Evolutionary conservation across 495 filamentous ascomycete genomes (phyloP).

Genomic region (Cetradonia linearis): DNA sequence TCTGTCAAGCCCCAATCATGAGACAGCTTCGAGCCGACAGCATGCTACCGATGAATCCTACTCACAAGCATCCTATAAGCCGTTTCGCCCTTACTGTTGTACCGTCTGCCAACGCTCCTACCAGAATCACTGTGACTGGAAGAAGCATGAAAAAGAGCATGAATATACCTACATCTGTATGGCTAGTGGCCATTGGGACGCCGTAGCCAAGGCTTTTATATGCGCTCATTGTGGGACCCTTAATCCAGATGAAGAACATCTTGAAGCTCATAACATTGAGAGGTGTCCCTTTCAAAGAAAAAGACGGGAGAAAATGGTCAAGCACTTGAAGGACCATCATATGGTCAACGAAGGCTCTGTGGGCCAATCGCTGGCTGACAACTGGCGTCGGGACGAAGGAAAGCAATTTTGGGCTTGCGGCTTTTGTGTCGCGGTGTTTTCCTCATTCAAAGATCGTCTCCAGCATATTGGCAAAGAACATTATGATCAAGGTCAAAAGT

Average conservation of each 20-base stretch:
- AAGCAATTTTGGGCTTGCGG: conserved; percentile 8
- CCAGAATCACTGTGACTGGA: conserved; percentile 5
- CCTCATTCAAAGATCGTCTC: not conserved
- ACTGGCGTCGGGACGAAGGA: not conserved
- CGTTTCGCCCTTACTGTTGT: conserved; percentile 1
- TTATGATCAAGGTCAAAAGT: not conserved
- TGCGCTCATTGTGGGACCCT: not conserved
- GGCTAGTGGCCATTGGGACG: not conserved
- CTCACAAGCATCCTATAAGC: not conserved
- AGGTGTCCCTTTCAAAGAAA: not conserved
- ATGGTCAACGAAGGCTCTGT: not conserved
- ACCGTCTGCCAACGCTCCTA: conserved; percentile 9
- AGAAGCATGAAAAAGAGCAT: conserved; percentile 14
- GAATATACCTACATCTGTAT: conserved; percentile 3
- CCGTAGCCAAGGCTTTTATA: not conserved
- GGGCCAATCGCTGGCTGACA: not conserved
- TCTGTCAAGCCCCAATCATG: not conserved
- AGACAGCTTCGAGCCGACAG: not conserved
- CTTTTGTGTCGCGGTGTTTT: conserved; percentile 1
- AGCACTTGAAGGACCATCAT: conserved; percentile 9
- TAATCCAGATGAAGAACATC: not conserved
- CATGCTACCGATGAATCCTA: not conserved
- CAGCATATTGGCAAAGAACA: not conserved
- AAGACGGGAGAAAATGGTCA: conserved; percentile 8
- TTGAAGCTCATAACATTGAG: not conserved